A percentile compares a stretch with the other conserved stretches of the same genome.
Conservation (phyloP, 2,329 filamentous ascomycete genomes). For the Fusarium pilosicola region DNA sequence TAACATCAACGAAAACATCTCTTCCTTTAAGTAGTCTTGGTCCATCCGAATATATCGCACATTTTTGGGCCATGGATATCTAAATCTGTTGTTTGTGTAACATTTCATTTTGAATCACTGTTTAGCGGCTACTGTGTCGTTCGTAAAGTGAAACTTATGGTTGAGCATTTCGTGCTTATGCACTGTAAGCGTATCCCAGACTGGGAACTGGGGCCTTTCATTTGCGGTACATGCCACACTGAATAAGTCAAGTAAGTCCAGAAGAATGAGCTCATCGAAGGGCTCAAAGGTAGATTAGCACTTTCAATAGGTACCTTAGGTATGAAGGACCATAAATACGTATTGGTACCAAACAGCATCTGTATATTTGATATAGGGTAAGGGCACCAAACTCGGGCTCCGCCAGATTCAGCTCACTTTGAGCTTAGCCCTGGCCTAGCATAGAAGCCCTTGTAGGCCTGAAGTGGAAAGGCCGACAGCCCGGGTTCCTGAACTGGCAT, state of each 20-base stretch:
- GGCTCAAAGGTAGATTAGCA: too few relatives aligned
- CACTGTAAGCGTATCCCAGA: not conserved
- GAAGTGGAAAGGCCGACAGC: conserved; percentile 5
- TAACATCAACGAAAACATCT: not conserved
- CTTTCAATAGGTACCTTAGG: not conserved
- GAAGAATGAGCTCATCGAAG: not conserved
- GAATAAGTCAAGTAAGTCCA: not conserved
- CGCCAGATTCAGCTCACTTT: not conserved
- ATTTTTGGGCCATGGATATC: not conserved
- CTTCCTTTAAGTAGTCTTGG: not conserved
- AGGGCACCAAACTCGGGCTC: not conserved
- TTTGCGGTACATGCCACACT: not conserved
- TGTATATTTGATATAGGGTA: not conserved
- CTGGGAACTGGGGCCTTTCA: not conserved
- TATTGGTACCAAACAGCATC: not conserved
- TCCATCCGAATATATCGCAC: too few relatives aligned
- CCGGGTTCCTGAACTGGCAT: conserved; percentile 23
- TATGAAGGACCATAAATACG: not conserved
- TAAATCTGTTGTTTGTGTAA: too few relatives aligned
- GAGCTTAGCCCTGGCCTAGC: not conserved
- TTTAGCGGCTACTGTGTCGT: not conserved
- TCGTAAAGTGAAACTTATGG: too few relatives aligned
- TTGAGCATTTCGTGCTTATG: not conserved
- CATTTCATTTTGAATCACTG: not conserved
- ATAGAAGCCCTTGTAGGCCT: not conserved